Base-by-base conservation (phyloP, 768 basidiomycete genomes). In the Phylloporus sp. region DNA sequence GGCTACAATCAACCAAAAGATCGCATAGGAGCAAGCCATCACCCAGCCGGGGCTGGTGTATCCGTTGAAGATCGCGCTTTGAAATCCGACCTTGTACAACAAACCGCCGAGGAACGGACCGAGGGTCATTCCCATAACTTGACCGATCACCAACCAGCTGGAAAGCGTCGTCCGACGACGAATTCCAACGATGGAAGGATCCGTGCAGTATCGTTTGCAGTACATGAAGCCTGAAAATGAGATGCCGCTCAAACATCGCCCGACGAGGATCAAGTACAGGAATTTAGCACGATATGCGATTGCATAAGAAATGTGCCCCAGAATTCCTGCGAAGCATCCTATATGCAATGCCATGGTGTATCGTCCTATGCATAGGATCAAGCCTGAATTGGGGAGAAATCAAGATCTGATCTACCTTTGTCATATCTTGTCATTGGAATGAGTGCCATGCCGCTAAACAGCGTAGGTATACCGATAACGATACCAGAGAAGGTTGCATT, bases 401-500 rank as follows among this genome's bases (percentile, higher is more conserved):
- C 21, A 0, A 13, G 38, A 24, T n/a, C 5, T 23, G 32, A 65
- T 34, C 46, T 44, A 78, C 84, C 82, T 73, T 66, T 65, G 56
- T 86, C 84, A 17, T 70, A 67, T 57, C 59, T 75, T 35, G 75
- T 73, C 42, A 86, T 62, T 4, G 80, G 80, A 15, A 84, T 57
- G 13, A 86, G 69, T 1, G 72, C 63, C 0, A 86, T 50, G 1
- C 81, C 83, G 26, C 82, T 76, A 48, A 84, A 74, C 3, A 78
- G 64, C 9, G 79, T 77, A 9, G 83, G 85, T 48, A 86, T 81
- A 53, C 84, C 84, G 48, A 84, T 72, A 27, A 72, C 74, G 6
- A 87, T 56, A 42, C 84, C 82, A 28, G 82, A 80, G 59, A 86
- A 87, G 0, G 80, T 81, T n/a, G 80, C 69, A n/a, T 69, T 75